Base-by-base conservation (phyloP, 371 early-diverging fungal genomes). In the Lichtheimia ornata region DNA sequence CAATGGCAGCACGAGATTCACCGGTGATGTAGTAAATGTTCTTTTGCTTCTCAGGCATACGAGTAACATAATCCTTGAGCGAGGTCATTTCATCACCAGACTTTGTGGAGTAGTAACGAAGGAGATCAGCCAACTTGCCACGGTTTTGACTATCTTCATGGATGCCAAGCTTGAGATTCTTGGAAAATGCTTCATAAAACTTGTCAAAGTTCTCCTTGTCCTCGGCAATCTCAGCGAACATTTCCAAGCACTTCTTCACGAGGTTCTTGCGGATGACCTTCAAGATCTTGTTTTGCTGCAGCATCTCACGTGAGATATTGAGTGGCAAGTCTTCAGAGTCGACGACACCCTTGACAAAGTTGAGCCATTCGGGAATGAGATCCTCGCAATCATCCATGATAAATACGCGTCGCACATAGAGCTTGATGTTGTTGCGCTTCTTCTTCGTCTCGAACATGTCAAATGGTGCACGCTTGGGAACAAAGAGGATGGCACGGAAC, bases 21-120 rank as follows among this genome's bases (percentile, higher is more conserved):
- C 99, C 99, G 61, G 99, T 99, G 84, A 99, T 93, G 88, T 97
- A 97, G 91, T 95, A 95, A 77, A 94, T 94, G 80, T 87, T 87
- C 88, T 93, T 77, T 63, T 83, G 94, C 66, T 84, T 87, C 72
- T 90, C 85, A 71, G 83, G 84, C 92, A 94, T 94, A 63, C 90
- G 84, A 18, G 81, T 82, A 24, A 91, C 81, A 73, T 96, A 96
- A 62, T 88, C 92, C 64, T 90, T 89, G 56, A 96, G 77, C 12
- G 88, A 84, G 53, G 77, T 76, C 63, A 86, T 84, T 62, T 77
- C 74, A 61, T 84, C 76, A 60, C 75, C 82, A 63, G 85, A 82
- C 77, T 89, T 85, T 63, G 81, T 86, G 18, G 92, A 88, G 65
- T 77, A 53, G 79, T 86, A 96, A 42, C 91, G 83, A 47, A 96